These are phyloP conservation scores for Coelastrella sp. DNA, from an alignment of 139 green algal species.

Conservation along the genomic window DNA sequence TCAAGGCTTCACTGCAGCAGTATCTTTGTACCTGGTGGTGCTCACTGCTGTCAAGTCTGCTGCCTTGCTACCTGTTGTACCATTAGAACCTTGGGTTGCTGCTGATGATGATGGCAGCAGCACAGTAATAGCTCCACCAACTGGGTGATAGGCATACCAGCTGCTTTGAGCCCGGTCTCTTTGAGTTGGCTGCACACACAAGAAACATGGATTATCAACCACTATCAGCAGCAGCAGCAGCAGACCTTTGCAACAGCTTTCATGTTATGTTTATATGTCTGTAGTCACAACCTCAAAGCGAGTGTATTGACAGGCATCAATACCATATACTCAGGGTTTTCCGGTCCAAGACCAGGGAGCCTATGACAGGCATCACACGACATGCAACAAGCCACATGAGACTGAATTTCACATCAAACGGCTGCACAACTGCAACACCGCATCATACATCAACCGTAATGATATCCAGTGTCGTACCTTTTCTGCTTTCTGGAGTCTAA, in stretches of 20 bases:
- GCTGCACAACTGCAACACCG: neutral
- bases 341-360: no score
- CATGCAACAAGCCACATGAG: no score
- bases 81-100: neutral
- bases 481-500: constrained; percentile 67
- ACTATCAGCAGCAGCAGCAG: no score
- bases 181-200: constrained; percentile 55
- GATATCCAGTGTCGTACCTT: no score
- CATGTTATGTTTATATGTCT: no score
- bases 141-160: constrained; percentile 76
- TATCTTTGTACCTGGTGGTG: no score
- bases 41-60: constrained; percentile 20
- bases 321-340: no score
- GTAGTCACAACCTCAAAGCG: no score
- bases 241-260: no score
- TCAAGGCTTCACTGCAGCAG: no score
- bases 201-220: neutral
- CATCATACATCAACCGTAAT: neutral
- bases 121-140: constrained; percentile 75
- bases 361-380: no score
- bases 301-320: no score
- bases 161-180: constrained; percentile 64
- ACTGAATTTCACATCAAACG: neutral
- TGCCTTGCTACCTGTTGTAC: neutral
- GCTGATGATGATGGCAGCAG: neutral